Evolutionary conservation across 2,329 filamentous ascomycete genomes (phyloP), one percentile per base, ranked within the genome.

Genomic region (Aspergillus calidoustus): DNA sequence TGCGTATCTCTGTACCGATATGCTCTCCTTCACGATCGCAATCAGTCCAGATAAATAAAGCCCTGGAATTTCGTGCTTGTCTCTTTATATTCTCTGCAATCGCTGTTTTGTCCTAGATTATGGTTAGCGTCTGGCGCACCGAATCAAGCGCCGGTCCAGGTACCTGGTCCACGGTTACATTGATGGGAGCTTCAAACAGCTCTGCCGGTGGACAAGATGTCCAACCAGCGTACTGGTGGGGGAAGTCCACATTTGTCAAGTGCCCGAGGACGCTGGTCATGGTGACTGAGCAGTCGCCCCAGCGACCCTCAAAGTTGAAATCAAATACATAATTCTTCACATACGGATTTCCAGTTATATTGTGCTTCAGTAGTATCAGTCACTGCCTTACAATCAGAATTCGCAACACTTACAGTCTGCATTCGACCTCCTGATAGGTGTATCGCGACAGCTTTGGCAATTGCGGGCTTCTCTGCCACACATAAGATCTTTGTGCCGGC

Each of bases 11-110:
- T 44, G 90, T 85, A 7, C 95, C 95, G 68, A 99, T 99, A 73
- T 98, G 91, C 76, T 99, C 95, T 41, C 95, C 95, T 82, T 99
- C 95, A 59, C 93, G 88, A 82, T 99, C 95, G 77, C 95, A 98
- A 83, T 99, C 95, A 0, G 95, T 99, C 95, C 95, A 99, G 69
- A 99, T 97, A 76, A 96, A 94, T 34, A 99, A 83, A 13, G 89
- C 87, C 59, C 84, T 86, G n/a, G 88, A 84, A 73, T 86, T 85
- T 63, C 85, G 85, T 19, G 95, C 94, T 76, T 96, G 89, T 1
- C 85, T 81, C 68, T 89, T 86, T 71, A 99, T 95, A 72, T 99
- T 99, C 34, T 88, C 84, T 9, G 93, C 93, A 65, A 99, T 90
- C 1, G 84, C 80, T 70, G 89, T 89, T 73, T 93, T 96, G 71